Percentiles rank a stretch among this genome's conserved stretches.
phyloP scores from a whole-genome alignment of 257 asterid genomes.

The Linderniella brevidens region DNA sequence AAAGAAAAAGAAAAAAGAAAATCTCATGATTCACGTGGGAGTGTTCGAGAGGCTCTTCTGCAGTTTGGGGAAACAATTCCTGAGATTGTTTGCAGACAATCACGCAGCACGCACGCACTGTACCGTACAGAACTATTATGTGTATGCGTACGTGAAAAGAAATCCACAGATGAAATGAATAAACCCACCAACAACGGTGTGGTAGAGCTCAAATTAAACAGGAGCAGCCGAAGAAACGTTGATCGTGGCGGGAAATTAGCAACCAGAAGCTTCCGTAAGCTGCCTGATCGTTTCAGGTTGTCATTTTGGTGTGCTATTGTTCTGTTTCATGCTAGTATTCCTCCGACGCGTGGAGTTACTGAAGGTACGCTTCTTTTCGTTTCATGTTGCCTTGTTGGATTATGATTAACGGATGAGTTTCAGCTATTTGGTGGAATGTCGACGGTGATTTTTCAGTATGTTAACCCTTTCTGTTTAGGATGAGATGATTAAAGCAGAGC shows the following conservation, averaged over 20 bases:
- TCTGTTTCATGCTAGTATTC: conserved; percentile 37
- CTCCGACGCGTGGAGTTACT: conserved; percentile 37
- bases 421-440: conserved; percentile 1
- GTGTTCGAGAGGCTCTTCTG: too few relatives aligned
- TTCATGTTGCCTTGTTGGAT: not conserved
- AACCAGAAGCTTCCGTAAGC: conserved; percentile 23
- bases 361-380: conserved; percentile 26
- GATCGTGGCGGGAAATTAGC: conserved; percentile 5
- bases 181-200: too few relatives aligned
- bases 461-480: not conserved
- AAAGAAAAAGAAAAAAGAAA: too few relatives aligned
- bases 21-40: too few relatives aligned
- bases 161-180: too few relatives aligned
- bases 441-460: not conserved
- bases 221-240: too few relatives aligned
- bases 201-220: too few relatives aligned
- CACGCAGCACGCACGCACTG: too few relatives aligned
- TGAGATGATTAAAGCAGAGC: not conserved
- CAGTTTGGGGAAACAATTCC: too few relatives aligned
- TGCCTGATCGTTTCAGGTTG: conserved; percentile 36
- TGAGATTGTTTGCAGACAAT: too few relatives aligned
- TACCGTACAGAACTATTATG: too few relatives aligned
- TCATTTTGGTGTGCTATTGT: conserved; percentile 37
- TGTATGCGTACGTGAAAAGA: too few relatives aligned
- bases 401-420: conserved; percentile 3